These are phyloP conservation scores for Mycosarcoma maydis DNA, from an alignment of 1,284 basidiomycete species.

Conservation along the genomic window DNA sequence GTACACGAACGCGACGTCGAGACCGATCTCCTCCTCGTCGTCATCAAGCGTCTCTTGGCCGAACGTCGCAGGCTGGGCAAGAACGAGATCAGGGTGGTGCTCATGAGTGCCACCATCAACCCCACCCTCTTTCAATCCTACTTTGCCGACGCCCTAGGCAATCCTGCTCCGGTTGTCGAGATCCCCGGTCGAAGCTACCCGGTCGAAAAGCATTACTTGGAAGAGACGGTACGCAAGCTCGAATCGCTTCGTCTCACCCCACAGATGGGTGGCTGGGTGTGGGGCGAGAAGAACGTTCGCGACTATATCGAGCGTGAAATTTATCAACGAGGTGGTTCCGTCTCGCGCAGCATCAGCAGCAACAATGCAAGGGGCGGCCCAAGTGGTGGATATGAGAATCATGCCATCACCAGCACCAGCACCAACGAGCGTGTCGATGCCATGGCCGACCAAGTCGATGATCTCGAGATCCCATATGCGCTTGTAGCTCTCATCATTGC, in stretches of 20 bases:
- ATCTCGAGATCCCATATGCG: conserved; percentile 83
- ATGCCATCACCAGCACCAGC: conserved; percentile 33
- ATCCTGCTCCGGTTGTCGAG: conserved; percentile 79
- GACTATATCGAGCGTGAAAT: conserved; percentile 80
- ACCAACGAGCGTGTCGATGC: conserved; percentile 54
- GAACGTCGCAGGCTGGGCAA: conserved; percentile 77
- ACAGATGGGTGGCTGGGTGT: conserved; percentile 74
- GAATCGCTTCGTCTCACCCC: conserved; percentile 52
- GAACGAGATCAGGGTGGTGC: conserved; percentile 83
- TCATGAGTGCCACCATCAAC: conserved; percentile 97
- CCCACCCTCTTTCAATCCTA: conserved; percentile 87
- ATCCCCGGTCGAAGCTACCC: conserved; percentile 93
- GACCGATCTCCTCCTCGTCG: conserved; percentile 89
- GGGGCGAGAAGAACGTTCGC: conserved; percentile 78
- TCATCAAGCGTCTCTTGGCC: conserved; percentile 83
- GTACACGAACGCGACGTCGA: conserved; percentile 96
- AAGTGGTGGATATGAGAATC: conserved; percentile 28
- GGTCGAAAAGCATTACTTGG: conserved; percentile 82
- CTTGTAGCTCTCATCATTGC: conserved; percentile 84
- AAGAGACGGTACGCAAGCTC: conserved; percentile 74
- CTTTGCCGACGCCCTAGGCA: conserved; percentile 73
- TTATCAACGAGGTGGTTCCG: conserved; percentile 36
- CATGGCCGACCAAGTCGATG: conserved; percentile 71
- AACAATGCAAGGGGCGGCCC: conserved; percentile 2
- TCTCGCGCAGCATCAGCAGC: conserved; percentile 13